Evolutionary conservation across 768 basidiomycete species (phyloP), one percentile per base, ranked within the genome.

Genomic region (Daedaleopsis sinensis): DNA sequence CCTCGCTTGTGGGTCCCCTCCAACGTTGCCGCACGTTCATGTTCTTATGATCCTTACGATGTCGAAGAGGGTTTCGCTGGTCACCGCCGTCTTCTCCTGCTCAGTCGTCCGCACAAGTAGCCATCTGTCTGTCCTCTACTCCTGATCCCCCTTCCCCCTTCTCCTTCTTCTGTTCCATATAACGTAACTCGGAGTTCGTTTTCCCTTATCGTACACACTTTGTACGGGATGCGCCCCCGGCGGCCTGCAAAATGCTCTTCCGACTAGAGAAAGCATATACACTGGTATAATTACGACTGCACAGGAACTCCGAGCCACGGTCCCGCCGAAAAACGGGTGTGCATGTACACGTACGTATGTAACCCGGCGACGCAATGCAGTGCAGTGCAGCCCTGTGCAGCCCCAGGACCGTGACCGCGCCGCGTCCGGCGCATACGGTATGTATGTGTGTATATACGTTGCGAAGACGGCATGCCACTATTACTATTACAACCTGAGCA

Each of bases 11-110:
- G 79, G 77, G 75, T 80, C 77, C 76, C 44, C 54, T 61, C 63
- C 63, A 68, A 65, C 61, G 66, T 61, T 64, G 59, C 62, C 39
- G 59, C 57, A 64, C 55, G 79, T 77, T 78, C 73, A 79, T 73
- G 76, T 79, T 79, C 71, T 80, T 78, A 85, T 78, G 84, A 86
- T 82, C 76, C 79, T 74, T 85, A 71, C 68, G 71, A 72, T 68
- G 58, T 65, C 65, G 63, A 70, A 70, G 66, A 68, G 64, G 67
- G 62, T 61, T 56, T 62, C 53, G 23, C 56, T 60, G 57, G 61
- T 63, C 44, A 64, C 55, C 54, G 55, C 62, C 53, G 47, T 52
- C 51, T 35, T 24, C 46, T 62, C 57, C 62, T 64, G 53, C 61
- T 59, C 62, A 37, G 61, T 52, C 60, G 57, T 65, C 63, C 44